These are phyloP conservation scores for Danielia oregonensis DNA, from an alignment of 805 yeast genomes.

Conservation along the genomic window DNA sequence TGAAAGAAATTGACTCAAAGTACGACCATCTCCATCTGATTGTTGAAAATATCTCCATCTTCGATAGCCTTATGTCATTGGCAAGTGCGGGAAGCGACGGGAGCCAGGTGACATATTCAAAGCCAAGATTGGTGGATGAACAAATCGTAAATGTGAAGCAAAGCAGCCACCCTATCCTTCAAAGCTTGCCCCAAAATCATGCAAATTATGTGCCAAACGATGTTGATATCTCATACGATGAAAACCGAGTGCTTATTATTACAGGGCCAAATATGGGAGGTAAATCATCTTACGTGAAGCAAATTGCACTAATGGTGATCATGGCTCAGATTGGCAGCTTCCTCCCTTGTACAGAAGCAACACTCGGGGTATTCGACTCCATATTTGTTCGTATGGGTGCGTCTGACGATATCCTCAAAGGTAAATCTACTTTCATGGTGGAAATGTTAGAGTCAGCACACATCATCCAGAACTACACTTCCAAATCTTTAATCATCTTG, in stretches of 20 bases:
- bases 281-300: constrained; percentile 72
- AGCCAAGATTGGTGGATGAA: constrained; percentile 34
- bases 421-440: constrained; percentile 81
- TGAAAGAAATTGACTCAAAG: constrained; percentile 30
- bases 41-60: constrained; percentile 10
- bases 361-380: constrained; percentile 67
- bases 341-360: constrained; percentile 63
- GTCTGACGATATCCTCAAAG: constrained; percentile 66
- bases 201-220: constrained; percentile 63
- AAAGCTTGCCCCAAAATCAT: constrained; percentile 34
- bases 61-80: constrained; percentile 16
- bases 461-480: constrained; percentile 51
- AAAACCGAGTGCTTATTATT: constrained; percentile 54
- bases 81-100: constrained; percentile 6
- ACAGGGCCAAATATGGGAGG: constrained; percentile 94
- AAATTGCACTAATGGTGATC: constrained; percentile 64
- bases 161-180: constrained; percentile 69
- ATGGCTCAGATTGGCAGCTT: constrained; percentile 78
- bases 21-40: constrained; percentile 25
- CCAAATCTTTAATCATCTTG: constrained; percentile 55
- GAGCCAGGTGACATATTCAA: constrained; percentile 2
- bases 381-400: constrained; percentile 87
- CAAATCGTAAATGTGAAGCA: constrained; percentile 45
- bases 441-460: constrained; percentile 66
- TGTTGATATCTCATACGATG: constrained; percentile 43